Conservation (phyloP, 371 early-diverging fungal species). For the Lichtheimia ramosa region DNA sequence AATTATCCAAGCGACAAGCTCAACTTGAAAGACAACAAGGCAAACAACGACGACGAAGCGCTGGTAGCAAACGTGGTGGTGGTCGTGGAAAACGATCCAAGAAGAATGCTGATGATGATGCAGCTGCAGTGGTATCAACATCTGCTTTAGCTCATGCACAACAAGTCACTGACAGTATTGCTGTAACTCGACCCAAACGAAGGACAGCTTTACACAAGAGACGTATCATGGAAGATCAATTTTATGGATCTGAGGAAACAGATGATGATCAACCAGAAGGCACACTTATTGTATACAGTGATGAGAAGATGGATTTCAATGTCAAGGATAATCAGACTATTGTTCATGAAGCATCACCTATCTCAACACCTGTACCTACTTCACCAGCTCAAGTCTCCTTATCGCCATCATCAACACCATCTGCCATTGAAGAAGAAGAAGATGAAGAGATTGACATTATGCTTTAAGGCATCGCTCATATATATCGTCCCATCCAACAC, state of each 20-base stretch:
- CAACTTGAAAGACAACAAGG: not conserved
- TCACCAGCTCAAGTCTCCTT: not conserved
- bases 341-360: conserved; percentile 26
- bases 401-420: no score
- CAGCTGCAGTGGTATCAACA: conserved; percentile 4
- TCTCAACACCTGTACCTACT: conserved; percentile 5
- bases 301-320: conserved; percentile 44
- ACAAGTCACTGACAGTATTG: conserved; percentile 11
- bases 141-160: not conserved
- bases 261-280: conserved; percentile 22
- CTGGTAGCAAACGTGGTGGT: conserved; percentile 2
- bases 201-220: conserved; percentile 47
- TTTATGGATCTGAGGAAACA: conserved; percentile 38
- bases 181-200: conserved; percentile 41
- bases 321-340: conserved; percentile 46
- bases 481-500: not conserved
- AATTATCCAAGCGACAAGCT: conserved; percentile 25
- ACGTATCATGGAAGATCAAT: conserved; percentile 43
- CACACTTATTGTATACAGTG: conserved; percentile 34
- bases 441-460: conserved; percentile 37
- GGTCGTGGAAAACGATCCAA: conserved; percentile 3
- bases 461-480: conserved; percentile 8
- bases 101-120: conserved; percentile 3
- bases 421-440: conserved; percentile 16
- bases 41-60: not conserved